A percentile compares a stretch with the other conserved stretches of the same genome.
Evolutionary conservation across 257 asterid species (phyloP).

Genomic region (Handroanthus guayacan): DNA sequence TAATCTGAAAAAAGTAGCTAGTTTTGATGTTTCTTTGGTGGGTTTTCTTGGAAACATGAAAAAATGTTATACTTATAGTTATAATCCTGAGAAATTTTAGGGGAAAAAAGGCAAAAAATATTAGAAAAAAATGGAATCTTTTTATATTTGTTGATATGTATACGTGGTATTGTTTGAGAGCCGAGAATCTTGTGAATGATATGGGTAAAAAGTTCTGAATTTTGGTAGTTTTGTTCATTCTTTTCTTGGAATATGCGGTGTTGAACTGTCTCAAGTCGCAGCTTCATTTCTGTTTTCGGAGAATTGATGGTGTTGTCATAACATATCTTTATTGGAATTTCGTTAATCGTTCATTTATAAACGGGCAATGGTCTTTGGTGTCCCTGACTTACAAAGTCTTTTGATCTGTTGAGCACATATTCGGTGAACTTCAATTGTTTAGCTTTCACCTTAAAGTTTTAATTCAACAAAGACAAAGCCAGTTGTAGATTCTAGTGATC

Average conservation of each 20-base stretch:
- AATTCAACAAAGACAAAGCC: constrained; percentile 25
- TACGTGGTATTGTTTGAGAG: constrained; percentile 6
- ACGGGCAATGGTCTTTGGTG: background rate
- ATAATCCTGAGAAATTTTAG: constrained; percentile 15
- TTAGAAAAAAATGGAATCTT: background rate
- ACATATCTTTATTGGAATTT: background rate
- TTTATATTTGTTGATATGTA: background rate
- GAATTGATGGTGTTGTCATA: background rate
- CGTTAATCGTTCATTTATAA: background rate
- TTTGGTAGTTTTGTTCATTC: background rate
- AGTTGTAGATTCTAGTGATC: constrained; percentile 28
- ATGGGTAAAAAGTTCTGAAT: background rate
- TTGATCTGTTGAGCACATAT: background rate
- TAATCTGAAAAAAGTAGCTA: background rate
- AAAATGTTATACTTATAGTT: background rate
- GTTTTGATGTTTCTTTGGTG: constrained; percentile 20
- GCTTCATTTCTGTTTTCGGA: background rate
- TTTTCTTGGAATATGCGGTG: constrained; percentile 1
- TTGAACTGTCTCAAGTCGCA: constrained; percentile 2
- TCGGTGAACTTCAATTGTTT: constrained; percentile 2
- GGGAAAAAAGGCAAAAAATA: background rate
- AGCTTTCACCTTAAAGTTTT: constrained; percentile 21
- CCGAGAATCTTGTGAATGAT: background rate
- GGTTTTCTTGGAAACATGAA: constrained; percentile 29
- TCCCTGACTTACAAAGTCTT: background rate